phyloP scores from a whole-genome alignment of 1,284 basidiomycete species.

The Tylopilus sp. region DNA sequence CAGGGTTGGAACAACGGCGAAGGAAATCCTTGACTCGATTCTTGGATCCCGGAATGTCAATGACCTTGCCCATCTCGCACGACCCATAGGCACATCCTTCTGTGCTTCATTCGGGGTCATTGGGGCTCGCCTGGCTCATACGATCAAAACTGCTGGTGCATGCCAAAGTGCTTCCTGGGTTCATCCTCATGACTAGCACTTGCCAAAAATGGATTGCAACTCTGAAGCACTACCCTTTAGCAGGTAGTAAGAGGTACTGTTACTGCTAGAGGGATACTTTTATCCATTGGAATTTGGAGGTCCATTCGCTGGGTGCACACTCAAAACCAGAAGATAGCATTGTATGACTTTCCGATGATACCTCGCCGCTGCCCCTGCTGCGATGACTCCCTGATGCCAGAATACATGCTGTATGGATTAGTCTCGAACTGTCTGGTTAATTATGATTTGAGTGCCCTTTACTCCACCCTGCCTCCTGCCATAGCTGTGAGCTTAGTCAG shows the following conservation, averaged over 20 bases:
- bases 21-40: slow-evolving; percentile 32
- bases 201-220: not conserved
- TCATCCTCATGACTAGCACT: slow-evolving; percentile 17
- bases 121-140: slow-evolving; percentile 20
- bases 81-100: slow-evolving; percentile 23
- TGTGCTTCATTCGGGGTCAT: slow-evolving; percentile 26
- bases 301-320: too few relatives aligned
- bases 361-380: too few relatives aligned
- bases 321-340: too few relatives aligned
- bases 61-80: slow-evolving; percentile 3
- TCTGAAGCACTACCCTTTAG: not conserved
- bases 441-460: too few relatives aligned
- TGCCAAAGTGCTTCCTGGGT: slow-evolving; percentile 18
- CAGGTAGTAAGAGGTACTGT: not conserved
- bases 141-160: slow-evolving; percentile 17
- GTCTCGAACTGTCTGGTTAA: not conserved
- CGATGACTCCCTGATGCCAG: too few relatives aligned
- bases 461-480: too few relatives aligned
- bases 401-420: not conserved
- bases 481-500: slow-evolving; percentile 32
- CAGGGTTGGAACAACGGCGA: slow-evolving; percentile 22
- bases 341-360: not conserved
- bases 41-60: slow-evolving; percentile 13
- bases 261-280: not conserved
- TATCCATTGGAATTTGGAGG: too few relatives aligned